Evolutionary conservation across 208 protist species (phyloP).

Genomic region (Acanthamoeba healyi): DNA sequence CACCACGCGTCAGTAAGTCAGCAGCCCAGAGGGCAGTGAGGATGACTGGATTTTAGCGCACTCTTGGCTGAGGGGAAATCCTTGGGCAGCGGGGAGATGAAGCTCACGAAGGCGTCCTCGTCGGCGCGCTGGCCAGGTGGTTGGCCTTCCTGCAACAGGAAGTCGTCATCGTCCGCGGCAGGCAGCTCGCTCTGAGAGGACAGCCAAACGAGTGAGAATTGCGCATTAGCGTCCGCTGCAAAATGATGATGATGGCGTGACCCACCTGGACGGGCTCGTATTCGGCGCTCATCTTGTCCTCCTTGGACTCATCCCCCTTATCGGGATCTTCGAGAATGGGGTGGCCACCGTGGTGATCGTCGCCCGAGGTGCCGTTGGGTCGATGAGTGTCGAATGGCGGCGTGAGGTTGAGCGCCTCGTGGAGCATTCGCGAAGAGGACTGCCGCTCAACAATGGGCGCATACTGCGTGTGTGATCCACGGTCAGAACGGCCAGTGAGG

Average conservation of each 20-base stretch:
- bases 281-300: neutral
- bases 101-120: neutral
- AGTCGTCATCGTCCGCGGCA: neutral
- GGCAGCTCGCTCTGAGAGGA: neutral
- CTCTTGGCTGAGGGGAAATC: neutral
- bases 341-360: no score
- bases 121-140: neutral
- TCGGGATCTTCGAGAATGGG: no score
- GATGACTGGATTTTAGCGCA: neutral
- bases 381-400: neutral
- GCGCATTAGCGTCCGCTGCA: no score
- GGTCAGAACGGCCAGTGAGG: no score
- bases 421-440: neutral
- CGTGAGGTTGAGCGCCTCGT: neutral
- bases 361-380: no score
- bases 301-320: neutral
- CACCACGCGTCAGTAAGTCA: no score
- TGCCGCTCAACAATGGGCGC: neutral
- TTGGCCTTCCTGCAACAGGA: neutral
- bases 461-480: neutral
- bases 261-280: neutral
- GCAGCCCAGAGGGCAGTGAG: no score
- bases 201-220: neutral
- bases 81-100: neutral
- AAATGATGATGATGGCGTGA: neutral